phyloP scores from a whole-genome alignment of 1,139 yeast species.

The Wickerhamomyces sp. region DNA sequence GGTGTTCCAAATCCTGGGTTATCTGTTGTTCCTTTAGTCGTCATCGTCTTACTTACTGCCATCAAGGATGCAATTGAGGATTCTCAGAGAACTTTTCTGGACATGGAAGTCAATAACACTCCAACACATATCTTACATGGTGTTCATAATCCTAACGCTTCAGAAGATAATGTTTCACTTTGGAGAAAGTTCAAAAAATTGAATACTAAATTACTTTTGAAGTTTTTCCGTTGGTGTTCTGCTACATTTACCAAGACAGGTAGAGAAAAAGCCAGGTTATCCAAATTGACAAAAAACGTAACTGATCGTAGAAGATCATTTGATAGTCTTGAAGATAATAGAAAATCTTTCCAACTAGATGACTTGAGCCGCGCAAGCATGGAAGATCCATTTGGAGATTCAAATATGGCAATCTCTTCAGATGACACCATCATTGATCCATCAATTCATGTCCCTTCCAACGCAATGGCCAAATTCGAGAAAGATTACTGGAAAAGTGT shows the following conservation, averaged over 20 bases:
- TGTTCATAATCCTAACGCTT: conserved; percentile 69
- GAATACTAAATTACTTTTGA: conserved; percentile 32
- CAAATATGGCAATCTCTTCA: conserved; percentile 11
- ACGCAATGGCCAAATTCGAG: conserved; percentile 43
- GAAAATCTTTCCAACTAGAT: conserved; percentile 24
- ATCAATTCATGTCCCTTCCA: conserved; percentile 20
- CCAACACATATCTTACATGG: conserved; percentile 74
- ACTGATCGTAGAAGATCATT: conserved; percentile 20
- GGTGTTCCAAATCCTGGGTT: conserved; percentile 90
- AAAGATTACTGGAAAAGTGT: conserved; percentile 86
- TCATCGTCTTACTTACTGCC: conserved; percentile 84
- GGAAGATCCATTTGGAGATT: conserved; percentile 20
- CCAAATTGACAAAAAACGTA: conserved; percentile 17
- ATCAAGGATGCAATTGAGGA: conserved; percentile 93
- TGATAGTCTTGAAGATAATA: conserved; percentile 22
- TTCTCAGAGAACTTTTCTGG: conserved; percentile 75
- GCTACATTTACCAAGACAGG: conserved; percentile 34
- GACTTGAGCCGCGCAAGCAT: conserved; percentile 12
- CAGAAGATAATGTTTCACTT: conserved; percentile 52
- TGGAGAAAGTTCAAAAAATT: conserved; percentile 62
- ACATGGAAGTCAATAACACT: conserved; percentile 82
- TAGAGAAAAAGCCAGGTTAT: conserved; percentile 22
- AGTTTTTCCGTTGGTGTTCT: conserved; percentile 28
- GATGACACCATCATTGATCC: conserved; percentile 28
- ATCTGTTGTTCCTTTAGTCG: conserved; percentile 91